These are phyloP conservation scores for Apiotrichum laibachii DNA, from an alignment of 1,284 basidiomycete genomes.

Conservation along the genomic window DNA sequence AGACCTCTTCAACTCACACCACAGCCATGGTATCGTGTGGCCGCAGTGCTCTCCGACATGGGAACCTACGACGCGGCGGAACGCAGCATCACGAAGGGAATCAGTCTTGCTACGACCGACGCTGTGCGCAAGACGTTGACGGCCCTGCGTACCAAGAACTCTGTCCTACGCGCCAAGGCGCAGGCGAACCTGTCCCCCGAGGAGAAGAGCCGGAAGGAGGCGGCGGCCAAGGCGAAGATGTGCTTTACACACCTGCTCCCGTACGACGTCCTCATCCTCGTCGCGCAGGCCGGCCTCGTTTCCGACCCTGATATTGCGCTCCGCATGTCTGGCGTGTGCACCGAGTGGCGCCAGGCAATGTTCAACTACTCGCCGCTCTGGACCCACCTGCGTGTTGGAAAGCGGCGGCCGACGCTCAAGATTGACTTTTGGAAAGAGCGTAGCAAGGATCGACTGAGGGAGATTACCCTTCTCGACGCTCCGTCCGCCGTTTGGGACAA, in stretches of 20 bases:
- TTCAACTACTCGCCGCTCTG: constrained; percentile 25
- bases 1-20: background rate
- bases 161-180: background rate
- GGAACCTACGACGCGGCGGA: constrained; percentile 17
- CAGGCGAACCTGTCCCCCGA: background rate
- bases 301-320: constrained; percentile 23
- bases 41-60: constrained; percentile 20
- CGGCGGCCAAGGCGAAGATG: constrained; percentile 16
- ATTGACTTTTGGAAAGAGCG: constrained; percentile 23
- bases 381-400: constrained; percentile 25
- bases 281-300: constrained; percentile 27
- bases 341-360: constrained; percentile 30
- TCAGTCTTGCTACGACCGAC: background rate
- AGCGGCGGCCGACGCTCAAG: constrained; percentile 24
- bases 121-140: constrained; percentile 3
- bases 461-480: constrained; percentile 16
- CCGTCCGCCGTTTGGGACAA: background rate
- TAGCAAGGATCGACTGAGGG: constrained; percentile 17
- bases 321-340: constrained; percentile 36
- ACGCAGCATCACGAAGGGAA: constrained; percentile 11
- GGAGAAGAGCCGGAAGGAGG: constrained; percentile 1
- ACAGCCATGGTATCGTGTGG: constrained; percentile 37
- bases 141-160: constrained; percentile 5
- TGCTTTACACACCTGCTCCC: constrained; percentile 32
- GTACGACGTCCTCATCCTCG: constrained; percentile 32